A percentile compares a stretch with the other conserved stretches of the same genome.
Evolutionary conservation across 2,329 filamentous ascomycete genomes (phyloP).

Genomic region (Calonectria henricotiae): DNA sequence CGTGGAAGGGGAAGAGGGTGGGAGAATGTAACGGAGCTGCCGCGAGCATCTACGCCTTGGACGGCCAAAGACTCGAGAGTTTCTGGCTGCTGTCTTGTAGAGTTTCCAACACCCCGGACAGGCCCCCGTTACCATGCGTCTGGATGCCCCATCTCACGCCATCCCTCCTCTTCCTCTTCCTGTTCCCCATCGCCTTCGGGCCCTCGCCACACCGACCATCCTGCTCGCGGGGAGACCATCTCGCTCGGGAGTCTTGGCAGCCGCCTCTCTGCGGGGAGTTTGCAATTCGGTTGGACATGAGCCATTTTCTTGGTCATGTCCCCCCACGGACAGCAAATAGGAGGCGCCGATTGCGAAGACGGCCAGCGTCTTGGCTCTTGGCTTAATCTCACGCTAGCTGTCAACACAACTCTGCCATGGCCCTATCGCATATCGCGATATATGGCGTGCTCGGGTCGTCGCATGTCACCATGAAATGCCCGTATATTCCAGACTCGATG

Average conservation of each 20-base stretch:
- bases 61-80: neutral
- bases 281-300: conserved; percentile 43
- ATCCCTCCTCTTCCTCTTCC: neutral
- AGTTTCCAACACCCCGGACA: conserved; percentile 6
- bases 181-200: conserved; percentile 2
- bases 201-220: conserved; percentile 26
- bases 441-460: conserved; percentile 49
- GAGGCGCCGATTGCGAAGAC: conserved; percentile 44
- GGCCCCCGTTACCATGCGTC: neutral
- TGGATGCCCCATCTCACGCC: neutral
- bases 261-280: conserved; percentile 39
- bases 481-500: neutral
- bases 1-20: conserved; percentile 4
- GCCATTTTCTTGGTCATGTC: conserved; percentile 44
- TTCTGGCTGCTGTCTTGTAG: conserved; percentile 4
- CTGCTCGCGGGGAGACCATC: conserved; percentile 46
- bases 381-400: conserved; percentile 35
- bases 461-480: conserved; percentile 42
- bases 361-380: conserved; percentile 38
- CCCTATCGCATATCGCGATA: conserved; percentile 38
- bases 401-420: conserved; percentile 13
- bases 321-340: conserved; percentile 42
- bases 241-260: conserved; percentile 21
- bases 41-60: neutral
- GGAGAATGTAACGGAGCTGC: conserved; percentile 12